These are phyloP conservation scores for Pestalotiopsis sp. DNA, from an alignment of 2,329 filamentous ascomycete species.

Conservation along the genomic window DNA sequence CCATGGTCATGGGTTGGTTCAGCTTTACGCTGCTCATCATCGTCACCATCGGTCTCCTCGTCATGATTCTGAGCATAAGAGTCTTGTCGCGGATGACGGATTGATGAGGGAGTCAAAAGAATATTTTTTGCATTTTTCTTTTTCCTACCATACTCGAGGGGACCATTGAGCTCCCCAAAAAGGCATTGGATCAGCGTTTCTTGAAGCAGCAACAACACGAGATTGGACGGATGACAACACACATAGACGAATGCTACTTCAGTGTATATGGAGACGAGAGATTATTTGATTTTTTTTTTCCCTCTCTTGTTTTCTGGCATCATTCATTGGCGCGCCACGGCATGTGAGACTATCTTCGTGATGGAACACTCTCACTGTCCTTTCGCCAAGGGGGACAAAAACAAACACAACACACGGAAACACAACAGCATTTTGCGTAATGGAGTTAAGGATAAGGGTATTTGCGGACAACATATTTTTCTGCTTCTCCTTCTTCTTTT, in stretches of 20 bases:
- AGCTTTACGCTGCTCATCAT: constrained; percentile 91
- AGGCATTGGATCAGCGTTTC: neutral
- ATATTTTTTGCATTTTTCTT: neutral
- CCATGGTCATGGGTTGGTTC: constrained; percentile 98
- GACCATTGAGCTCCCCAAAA: neutral
- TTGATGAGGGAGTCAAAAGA: constrained; percentile 18
- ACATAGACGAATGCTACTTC: neutral
- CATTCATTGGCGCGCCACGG: neutral
- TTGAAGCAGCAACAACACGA: neutral
- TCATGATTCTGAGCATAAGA: constrained; percentile 95
- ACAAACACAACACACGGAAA: neutral
- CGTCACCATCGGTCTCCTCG: constrained; percentile 89
- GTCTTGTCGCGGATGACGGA: constrained; percentile 67
- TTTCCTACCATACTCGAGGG: neutral
- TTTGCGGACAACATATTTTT: neutral
- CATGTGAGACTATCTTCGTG: neutral
- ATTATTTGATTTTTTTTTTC: no score
- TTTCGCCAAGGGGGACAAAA: neutral
- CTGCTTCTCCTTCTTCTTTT: neutral
- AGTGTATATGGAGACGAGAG: neutral
- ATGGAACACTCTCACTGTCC: neutral
- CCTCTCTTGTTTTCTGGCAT: neutral
- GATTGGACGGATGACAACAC: neutral
- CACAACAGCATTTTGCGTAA: neutral
- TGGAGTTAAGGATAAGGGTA: neutral